A percentile compares a stretch with the other conserved stretches of the same genome.
These are phyloP conservation scores for Anacardium occidentale DNA, from an alignment of 345 rosid genomes.

Conservation along the genomic window DNA sequence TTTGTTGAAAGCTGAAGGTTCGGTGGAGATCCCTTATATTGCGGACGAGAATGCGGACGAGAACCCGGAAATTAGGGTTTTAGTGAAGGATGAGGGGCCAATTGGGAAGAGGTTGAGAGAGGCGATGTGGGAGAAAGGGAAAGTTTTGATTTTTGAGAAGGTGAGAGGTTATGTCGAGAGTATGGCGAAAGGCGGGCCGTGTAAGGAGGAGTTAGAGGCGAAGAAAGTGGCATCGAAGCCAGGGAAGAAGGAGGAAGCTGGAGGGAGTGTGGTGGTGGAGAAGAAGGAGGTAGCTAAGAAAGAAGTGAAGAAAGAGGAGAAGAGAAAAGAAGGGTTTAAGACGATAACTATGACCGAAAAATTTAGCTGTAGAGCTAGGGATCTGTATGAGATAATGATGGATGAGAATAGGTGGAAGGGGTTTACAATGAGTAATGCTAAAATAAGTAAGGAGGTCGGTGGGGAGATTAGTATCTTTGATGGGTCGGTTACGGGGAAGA, in stretches of 20 bases:
- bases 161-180: slow-evolving; percentile 62
- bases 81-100: slow-evolving; percentile 75
- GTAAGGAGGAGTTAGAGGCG: slow-evolving; percentile 69
- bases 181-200: slow-evolving; percentile 91
- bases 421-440: slow-evolving; percentile 88
- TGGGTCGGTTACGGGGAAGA: slow-evolving; percentile 82
- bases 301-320: slow-evolving; percentile 40
- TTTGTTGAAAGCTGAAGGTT: slow-evolving; percentile 62
- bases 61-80: slow-evolving; percentile 77
- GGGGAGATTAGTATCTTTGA: slow-evolving; percentile 82
- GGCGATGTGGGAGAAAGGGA: slow-evolving; percentile 71
- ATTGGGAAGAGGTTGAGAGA: slow-evolving; percentile 77
- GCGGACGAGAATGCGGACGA: slow-evolving; percentile 96
- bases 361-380: slow-evolving; percentile 77
- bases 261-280: background rate
- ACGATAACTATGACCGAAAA: slow-evolving; percentile 75
- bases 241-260: background rate
- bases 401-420: slow-evolving; percentile 98
- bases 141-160: slow-evolving; percentile 64
- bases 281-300: slow-evolving; percentile 39
- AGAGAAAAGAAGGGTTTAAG: slow-evolving; percentile 61
- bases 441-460: slow-evolving; percentile 79
- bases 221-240: slow-evolving; percentile 62
- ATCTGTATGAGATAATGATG: slow-evolving; percentile 90
- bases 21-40: slow-evolving; percentile 84